phyloP scores from a whole-genome alignment of 139 green algal genomes.

The Chlamydomonas eustigma region DNA sequence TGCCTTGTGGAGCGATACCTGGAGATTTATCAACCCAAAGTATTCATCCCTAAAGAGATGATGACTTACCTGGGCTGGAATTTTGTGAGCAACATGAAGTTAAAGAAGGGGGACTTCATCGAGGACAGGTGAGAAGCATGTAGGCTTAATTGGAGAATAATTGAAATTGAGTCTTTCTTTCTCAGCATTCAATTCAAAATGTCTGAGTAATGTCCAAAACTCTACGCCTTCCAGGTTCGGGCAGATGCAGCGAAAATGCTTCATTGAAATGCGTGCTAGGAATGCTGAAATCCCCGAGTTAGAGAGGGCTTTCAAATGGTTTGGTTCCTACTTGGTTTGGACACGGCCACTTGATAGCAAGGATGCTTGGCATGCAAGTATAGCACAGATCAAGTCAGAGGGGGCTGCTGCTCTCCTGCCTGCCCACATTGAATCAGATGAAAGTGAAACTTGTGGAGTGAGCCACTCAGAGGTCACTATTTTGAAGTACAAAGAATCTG shows the following conservation, averaged over 20 bases:
- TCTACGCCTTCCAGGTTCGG: too few relatives aligned
- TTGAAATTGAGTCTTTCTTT: background rate
- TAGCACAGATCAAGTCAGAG: too few relatives aligned
- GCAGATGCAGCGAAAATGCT: constrained; percentile 5
- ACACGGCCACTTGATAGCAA: too few relatives aligned
- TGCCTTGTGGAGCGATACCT: background rate
- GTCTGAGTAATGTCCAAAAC: too few relatives aligned
- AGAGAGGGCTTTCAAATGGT: background rate
- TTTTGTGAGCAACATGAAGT: constrained; percentile 1
- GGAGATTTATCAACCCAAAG: background rate
- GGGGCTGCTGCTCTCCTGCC: too few relatives aligned
- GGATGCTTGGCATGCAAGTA: too few relatives aligned
- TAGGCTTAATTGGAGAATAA: background rate
- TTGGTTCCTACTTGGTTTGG: background rate
- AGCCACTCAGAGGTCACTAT: too few relatives aligned
- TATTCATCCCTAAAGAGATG: background rate
- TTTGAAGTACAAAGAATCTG: too few relatives aligned
- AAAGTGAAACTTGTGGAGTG: too few relatives aligned
- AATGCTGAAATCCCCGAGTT: background rate
- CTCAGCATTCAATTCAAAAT: background rate
- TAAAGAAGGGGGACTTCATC: constrained; percentile 1
- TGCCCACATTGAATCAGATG: too few relatives aligned
- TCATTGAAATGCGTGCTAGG: constrained; percentile 1
- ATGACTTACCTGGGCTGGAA: background rate
- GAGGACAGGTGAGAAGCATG: background rate